Evolutionary conservation across 2,329 filamentous ascomycete species (phyloP).

Genomic region (Cladosporium halotolerans): DNA sequence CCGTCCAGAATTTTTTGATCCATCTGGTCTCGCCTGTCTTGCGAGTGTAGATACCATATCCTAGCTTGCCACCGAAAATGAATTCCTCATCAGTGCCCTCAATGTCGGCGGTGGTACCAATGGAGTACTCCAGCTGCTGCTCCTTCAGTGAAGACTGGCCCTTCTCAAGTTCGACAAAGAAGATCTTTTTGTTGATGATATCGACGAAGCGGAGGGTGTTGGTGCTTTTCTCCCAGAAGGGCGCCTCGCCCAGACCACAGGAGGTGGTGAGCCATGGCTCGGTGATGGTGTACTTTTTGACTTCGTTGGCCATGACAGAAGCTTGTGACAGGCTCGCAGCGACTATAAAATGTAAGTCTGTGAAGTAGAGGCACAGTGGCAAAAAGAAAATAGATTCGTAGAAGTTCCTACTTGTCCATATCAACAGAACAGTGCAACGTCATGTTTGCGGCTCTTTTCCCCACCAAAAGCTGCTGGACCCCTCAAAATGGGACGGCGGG

Average conservation of each 20-base stretch:
- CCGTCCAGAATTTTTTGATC: conserved; percentile 51
- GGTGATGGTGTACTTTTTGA: conserved; percentile 30
- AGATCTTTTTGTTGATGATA: conserved; percentile 69
- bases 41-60: conserved; percentile 71
- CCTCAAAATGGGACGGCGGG: background rate
- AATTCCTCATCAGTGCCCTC: conserved; percentile 62
- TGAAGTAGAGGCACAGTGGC: too few species aligned
- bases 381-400: too few species aligned
- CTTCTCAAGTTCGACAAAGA: conserved; percentile 60
- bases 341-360: too few species aligned
- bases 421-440: background rate
- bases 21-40: conserved; percentile 50
- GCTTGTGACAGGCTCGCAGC: too few species aligned
- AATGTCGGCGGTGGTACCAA: conserved; percentile 69
- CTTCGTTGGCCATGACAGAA: conserved; percentile 22
- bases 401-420: too few species aligned
- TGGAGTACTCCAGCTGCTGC: conserved; percentile 50
- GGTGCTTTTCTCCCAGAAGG: conserved; percentile 62
- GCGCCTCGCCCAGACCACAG: conserved; percentile 66
- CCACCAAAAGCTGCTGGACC: background rate
- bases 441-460: conserved; percentile 6
- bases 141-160: conserved; percentile 53
- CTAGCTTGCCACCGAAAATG: conserved; percentile 72
- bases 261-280: conserved; percentile 53
- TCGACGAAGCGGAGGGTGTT: conserved; percentile 72